A percentile compares a stretch with the other conserved stretches of the same genome.
Conservation (phyloP, 352 stramenopile genomes). For the Globisporangium solare region DNA sequence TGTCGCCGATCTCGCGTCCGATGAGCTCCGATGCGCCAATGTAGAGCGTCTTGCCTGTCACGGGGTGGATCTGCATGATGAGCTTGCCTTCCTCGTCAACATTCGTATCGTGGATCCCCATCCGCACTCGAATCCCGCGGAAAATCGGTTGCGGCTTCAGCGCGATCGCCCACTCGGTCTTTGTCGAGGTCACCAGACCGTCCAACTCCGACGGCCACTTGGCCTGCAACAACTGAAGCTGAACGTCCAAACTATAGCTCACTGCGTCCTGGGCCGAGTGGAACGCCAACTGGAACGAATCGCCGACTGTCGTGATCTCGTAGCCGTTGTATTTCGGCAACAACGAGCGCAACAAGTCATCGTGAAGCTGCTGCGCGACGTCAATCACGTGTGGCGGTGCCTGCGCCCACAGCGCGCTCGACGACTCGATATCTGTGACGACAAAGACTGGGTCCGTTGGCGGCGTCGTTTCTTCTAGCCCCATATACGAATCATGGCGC, state of each 20-base stretch:
- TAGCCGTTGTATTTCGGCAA: conserved; percentile 57
- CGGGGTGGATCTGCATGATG: conserved; percentile 47
- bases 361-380: conserved; percentile 50
- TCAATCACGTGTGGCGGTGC: conserved; percentile 52
- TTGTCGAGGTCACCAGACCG: conserved; percentile 41
- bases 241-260: conserved; percentile 61
- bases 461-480: conserved; percentile 25
- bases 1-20: conserved; percentile 53
- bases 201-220: conserved; percentile 64
- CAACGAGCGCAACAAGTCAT: conserved; percentile 50
- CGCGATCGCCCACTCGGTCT: conserved; percentile 41
- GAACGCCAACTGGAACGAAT: conserved; percentile 75
- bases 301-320: conserved; percentile 71
- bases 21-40: conserved; percentile 65
- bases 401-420: conserved; percentile 64
- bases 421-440: conserved; percentile 75
- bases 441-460: conserved; percentile 61
- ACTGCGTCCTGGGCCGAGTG: conserved; percentile 57
- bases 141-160: conserved; percentile 53
- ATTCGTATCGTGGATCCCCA: conserved; percentile 71
- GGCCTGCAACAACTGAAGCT: conserved; percentile 44
- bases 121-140: conserved; percentile 59
- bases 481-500: conserved; percentile 26
- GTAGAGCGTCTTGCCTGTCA: conserved; percentile 65
- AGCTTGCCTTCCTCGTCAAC: conserved; percentile 43